Evolutionary conservation across 306 rosid species (phyloP).

Genomic region (Lathyrus aphaca): DNA sequence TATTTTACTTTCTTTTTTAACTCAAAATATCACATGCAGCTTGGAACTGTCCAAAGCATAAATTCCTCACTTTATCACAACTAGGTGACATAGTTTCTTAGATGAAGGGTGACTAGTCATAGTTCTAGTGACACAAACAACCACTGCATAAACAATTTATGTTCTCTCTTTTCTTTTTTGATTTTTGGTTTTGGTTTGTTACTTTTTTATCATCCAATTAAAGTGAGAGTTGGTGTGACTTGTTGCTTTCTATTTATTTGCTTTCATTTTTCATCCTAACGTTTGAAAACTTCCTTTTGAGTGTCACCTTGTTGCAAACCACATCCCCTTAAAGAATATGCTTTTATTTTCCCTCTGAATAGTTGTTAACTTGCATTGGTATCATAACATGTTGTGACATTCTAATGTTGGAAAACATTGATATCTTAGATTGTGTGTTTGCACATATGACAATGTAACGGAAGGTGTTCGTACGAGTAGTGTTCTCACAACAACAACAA

Average conservation of each 20-base stretch:
- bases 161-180: constrained; percentile 25
- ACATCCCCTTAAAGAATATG: constrained; percentile 43
- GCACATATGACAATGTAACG: not conserved
- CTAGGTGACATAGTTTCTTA: constrained; percentile 52
- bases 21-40: constrained; percentile 58
- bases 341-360: constrained; percentile 25
- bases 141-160: constrained; percentile 50
- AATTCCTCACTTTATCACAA: constrained; percentile 63
- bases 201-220: constrained; percentile 59
- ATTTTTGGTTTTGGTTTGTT: constrained; percentile 39
- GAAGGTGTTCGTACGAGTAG: not conserved
- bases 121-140: constrained; percentile 52
- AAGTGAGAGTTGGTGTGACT: constrained; percentile 64
- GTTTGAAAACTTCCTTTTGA: constrained; percentile 57
- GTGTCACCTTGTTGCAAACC: constrained; percentile 37
- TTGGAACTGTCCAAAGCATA: constrained; percentile 76
- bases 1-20: constrained; percentile 33
- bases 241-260: constrained; percentile 64
- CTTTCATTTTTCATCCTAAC: constrained; percentile 38
- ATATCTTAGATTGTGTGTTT: not conserved
- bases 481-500: not conserved
- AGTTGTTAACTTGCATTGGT: constrained; percentile 23
- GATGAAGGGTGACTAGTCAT: constrained; percentile 70
- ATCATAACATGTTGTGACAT: constrained; percentile 16
- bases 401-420: constrained; percentile 13